Evolutionary conservation across 345 rosid genomes (phyloP), one percentile per base, ranked within the genome.

Genomic region (Orychophragmus violaceus): DNA sequence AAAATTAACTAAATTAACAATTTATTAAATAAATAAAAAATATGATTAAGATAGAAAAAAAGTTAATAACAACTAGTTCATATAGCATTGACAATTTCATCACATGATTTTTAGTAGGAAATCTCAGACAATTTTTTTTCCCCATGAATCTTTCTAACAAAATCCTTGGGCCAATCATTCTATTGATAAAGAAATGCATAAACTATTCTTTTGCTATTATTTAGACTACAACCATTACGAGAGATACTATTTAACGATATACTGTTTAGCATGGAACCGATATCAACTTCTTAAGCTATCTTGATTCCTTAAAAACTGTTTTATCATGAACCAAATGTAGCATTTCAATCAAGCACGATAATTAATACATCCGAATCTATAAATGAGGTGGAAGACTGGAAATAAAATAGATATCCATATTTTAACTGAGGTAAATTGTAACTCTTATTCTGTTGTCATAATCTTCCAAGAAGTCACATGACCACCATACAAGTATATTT

Each of bases 391-490:
- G 19, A 24, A 70, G 49, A 21, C n/a, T 36, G 28, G 36, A n/a
- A n/a, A n/a, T n/a, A n/a, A n/a, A n/a, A 6, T 13, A n/a, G 16
- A n/a, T 6, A 14, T 69, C 2, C 51, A 58, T 67, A 88, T 92
- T 90, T 84, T 88, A n/a, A 75, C 92, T 86, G 51, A 88, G 81
- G 76, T 84, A 77, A 74, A 88, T n/a, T n/a, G 87, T 62, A 88
- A 71, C 84, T 88, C 98, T 74, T 90, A n/a, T 97, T 36, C 90
- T 85, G 41, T 84, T 84, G 56, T 84, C 87, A 82, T 93, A n/a
- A n/a, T 88, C 82, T 82, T 90, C 98, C 98, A 93, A 70, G 98
- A 90, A 48, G 97, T 93, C 59, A 93, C 92, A 9, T 90, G 97
- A 55, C 79, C 97, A n/a, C 97, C 97, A 58, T 88, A 85, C 81